Base-by-base conservation (phyloP, 1,284 basidiomycete genomes). In the Naganishia liquefaciens region DNA sequence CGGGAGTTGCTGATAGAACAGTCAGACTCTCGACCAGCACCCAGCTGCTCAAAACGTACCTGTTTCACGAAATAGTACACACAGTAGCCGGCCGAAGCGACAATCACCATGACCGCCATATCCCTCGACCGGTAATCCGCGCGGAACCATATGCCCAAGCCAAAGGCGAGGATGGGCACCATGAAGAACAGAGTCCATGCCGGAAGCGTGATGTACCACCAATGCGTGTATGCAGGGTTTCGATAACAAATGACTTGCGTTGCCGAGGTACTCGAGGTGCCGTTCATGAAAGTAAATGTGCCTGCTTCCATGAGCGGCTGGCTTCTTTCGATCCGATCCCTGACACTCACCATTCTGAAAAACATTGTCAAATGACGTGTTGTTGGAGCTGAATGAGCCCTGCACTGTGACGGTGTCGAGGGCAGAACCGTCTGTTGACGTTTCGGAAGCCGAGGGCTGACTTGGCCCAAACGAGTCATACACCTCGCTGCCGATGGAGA, bases 151-250 rank as follows among this genome's bases (percentile, higher is more conserved):
- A 72, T 66, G 2, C 68, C 72, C 1, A 74, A 65, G 1, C 71
- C 68, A 23, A 66, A 70, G 6, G 72, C 72, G 39, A 74, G 71
- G 11, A 70, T 49, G 4, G 72, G 72, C 0, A 74, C 72, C 21
- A 70, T 64, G 4, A 74, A 51, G 65, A 74, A 72, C 13, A 74
- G 63, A 63, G 69, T 70, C 69, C 70, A 74, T 23, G 70, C 70
- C 23, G 62, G 69, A 19, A 65, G 65, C 13, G 68, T 62, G 37
- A 61, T 68, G 62, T 71, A 73, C 72, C 71, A 73, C 72, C 72
- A 73, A 11, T 54, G 51, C 21, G 65, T 58, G 17, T 46, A 52
- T 15, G 62, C 54, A 2, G 69, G 69, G 53, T 68, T 37, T 9
- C 72, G 60, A 60, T 72, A 72, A 46, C 72, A 74, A 0, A 70